Evolutionary conservation across 2,329 filamentous ascomycete genomes (phyloP), one percentile per base, ranked within the genome.

Genomic region (Cryphonectria naterciae): DNA sequence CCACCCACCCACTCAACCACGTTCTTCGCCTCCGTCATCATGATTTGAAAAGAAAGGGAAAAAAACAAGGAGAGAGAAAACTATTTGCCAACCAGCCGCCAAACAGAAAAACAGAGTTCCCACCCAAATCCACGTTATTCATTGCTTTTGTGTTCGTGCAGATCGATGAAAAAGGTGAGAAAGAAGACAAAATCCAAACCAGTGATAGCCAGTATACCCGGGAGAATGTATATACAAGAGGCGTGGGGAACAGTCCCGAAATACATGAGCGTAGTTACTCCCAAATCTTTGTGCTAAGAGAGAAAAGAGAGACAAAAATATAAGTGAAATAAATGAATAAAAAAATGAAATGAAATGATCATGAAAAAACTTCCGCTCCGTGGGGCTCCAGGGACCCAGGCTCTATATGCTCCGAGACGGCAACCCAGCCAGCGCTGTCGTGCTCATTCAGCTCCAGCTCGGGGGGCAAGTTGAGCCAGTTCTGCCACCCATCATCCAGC

Each of bases 401-500:
- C n/a, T 68, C 67, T 10, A 62, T 68, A 6, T 61, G 56, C 41
- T 68, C 56, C 25, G 56, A 15, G 17, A 68, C 35, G 4, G 25
- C 43, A n/a, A 41, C 25, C 67, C 67, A 68, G n/a, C 43, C 41
- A 35, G 46, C 39, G 17, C 41, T 41, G n/a, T 46, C 58, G n/a
- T 62, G 41, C 3, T 61, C 67, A 10, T 35, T 61, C 28, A 52
- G 19, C 39, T 68, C 67, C 25, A 49, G 43, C 56, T 68, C 67
- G 6, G 58, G 58, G 3, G 67, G 67, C 41, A 68, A 28, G 28
- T 68, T 68, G 8, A 68, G 17, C 67, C 67, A 68, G 41, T 62
- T 68, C 58, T 68, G 67, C 67, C 67, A 68, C 17, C 67, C 60
- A 17, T 68, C 67, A 19, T 68, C 67, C 10, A 68, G 39, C 56